Evolutionary conservation across 2,329 filamentous ascomycete species (phyloP), one percentile per base, ranked within the genome.

Genomic region (Alternaria angustiovoidea): DNA sequence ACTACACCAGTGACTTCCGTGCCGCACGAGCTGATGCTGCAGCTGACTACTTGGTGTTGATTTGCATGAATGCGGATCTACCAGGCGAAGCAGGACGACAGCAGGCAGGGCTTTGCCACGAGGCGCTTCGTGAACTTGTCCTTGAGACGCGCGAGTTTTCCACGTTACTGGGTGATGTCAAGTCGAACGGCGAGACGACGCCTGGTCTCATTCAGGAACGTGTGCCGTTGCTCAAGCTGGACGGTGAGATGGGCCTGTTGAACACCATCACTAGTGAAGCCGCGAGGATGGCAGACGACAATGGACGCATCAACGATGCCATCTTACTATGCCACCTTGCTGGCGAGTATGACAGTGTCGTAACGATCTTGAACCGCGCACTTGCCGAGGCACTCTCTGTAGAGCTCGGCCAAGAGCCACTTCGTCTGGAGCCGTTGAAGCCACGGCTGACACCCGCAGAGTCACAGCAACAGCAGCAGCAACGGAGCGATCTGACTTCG

Each of bases 121-220:
- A 97, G 78, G 94, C 93, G 7, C 84, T 99, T 58, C 91, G 94
- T 36, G 95, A 98, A 79, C 88, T 98, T 57, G 93, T 97, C 26
- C 85, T 99, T n/a, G 95, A 99, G 81, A 97, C 94, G 20, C 89
- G 94, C 67, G 95, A 99, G 75, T 99, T 98, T 79, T 94, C 94
- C 73, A 91, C 93, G 73, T 84, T 99, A 14, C 88, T 99, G 49
- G 95, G 96, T 54, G 96, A 99, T 76, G 93, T 99, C 70, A 87
- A 89, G 61, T 87, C 88, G 2, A 93, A 98, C 74, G 95, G 95
- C 22, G 89, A 88, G 62, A 90, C 94, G 60, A 92, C 97, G 68
- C 88, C 88, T 59, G 95, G 95, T 52, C 87, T 93, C 26, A 94
- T 99, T 64, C 94, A 98, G 79, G 87, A 93, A 72, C 91, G 94